A percentile compares a stretch with the other conserved stretches of the same genome.
Evolutionary conservation across 345 rosid species (phyloP).

Genomic region (Theobroma cacao): DNA sequence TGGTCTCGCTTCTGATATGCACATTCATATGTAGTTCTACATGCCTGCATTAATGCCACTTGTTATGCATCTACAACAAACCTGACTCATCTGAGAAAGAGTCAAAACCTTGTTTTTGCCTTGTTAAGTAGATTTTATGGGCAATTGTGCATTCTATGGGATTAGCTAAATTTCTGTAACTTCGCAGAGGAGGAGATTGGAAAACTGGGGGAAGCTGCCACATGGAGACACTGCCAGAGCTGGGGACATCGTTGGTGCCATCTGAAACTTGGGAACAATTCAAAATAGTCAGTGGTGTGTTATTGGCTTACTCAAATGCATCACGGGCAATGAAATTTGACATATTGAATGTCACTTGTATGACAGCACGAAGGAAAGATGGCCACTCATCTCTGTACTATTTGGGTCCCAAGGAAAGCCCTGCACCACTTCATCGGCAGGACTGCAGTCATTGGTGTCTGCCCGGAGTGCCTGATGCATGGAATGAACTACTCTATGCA

Average conservation of each 20-base stretch:
- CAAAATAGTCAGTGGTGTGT: conserved; percentile 40
- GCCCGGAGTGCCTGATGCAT: conserved; percentile 90
- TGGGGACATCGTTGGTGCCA: conserved; percentile 44
- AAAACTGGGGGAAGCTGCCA: conserved; percentile 82
- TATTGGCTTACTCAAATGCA: conserved; percentile 33
- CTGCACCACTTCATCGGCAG: conserved; percentile 65
- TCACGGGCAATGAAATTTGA: conserved; percentile 26
- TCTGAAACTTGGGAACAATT: conserved; percentile 49
- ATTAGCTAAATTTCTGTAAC: background rate
- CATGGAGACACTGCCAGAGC: conserved; percentile 76
- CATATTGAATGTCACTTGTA: conserved; percentile 63
- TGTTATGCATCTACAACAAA: background rate
- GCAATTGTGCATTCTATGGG: background rate
- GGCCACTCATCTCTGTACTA: conserved; percentile 85
- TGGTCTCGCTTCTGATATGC: background rate
- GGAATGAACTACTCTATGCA: conserved; percentile 83
- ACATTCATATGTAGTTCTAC: background rate
- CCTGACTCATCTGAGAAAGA: background rate
- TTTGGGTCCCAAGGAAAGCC: conserved; percentile 45
- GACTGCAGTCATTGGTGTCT: conserved; percentile 99
- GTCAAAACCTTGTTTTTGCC: background rate
- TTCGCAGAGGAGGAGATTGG: conserved; percentile 90
- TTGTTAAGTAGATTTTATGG: background rate
- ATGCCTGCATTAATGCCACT: background rate
- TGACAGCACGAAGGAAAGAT: conserved; percentile 74